phyloP scores from a whole-genome alignment of 2,329 filamentous ascomycete genomes.

The Aschersonia sp. region DNA sequence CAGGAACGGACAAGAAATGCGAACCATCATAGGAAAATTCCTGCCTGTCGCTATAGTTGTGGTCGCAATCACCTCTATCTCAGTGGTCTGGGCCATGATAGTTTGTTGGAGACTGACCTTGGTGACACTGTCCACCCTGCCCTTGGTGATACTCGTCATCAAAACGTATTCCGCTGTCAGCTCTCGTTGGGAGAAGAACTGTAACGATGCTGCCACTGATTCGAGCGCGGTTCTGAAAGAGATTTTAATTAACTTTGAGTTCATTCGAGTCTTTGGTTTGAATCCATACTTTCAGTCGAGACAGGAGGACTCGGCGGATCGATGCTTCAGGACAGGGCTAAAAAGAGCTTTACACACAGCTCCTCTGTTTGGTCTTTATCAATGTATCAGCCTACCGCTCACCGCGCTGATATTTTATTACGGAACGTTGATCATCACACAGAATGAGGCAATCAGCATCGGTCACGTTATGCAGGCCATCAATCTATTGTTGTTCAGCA shows the following conservation, averaged over 20 bases:
- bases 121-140: slow-evolving; percentile 54
- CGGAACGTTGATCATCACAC: slow-evolving; percentile 48
- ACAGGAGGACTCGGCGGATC: slow-evolving; percentile 35
- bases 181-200: slow-evolving; percentile 56
- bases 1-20: slow-evolving; percentile 74
- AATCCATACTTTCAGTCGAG: slow-evolving; percentile 57
- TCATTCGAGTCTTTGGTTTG: slow-evolving; percentile 60
- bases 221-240: slow-evolving; percentile 50
- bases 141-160: slow-evolving; percentile 52
- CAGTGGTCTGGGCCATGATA: slow-evolving; percentile 58
- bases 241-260: slow-evolving; percentile 63
- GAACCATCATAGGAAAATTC: slow-evolving; percentile 68
- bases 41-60: slow-evolving; percentile 55
- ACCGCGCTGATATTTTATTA: slow-evolving; percentile 77
- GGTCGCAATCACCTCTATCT: slow-evolving; percentile 49
- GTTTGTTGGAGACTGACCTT: slow-evolving; percentile 72
- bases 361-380: slow-evolving; percentile 61
- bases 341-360: slow-evolving; percentile 54
- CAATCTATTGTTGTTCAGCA: slow-evolving; percentile 70
- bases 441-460: slow-evolving; percentile 30
- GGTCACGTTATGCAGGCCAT: slow-evolving; percentile 58
- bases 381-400: slow-evolving; percentile 56
- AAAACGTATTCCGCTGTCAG: slow-evolving; percentile 50
- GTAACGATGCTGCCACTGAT: slow-evolving; percentile 46
- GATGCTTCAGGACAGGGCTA: slow-evolving; percentile 45